These are phyloP conservation scores for Hymenoscyphus scutula DNA, from an alignment of 2,329 filamentous ascomycete genomes.

Conservation along the genomic window DNA sequence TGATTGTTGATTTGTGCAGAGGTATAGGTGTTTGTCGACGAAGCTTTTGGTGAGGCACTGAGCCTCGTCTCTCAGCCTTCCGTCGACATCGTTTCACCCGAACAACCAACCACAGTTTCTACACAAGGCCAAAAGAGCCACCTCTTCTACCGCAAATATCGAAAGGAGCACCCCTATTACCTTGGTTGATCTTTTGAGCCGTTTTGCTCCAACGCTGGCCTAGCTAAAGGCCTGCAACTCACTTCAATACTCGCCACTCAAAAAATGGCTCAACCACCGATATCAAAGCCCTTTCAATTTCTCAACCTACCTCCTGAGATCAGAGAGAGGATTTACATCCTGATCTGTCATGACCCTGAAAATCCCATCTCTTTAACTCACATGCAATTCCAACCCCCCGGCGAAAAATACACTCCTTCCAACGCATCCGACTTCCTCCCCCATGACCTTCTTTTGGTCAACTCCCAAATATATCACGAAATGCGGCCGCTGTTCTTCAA, in stretches of 20 bases:
- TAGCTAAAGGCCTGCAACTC: background rate
- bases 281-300: conserved; percentile 24
- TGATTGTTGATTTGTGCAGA: conserved; percentile 15
- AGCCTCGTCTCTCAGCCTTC: conserved; percentile 22
- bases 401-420: background rate
- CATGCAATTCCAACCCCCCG: background rate
- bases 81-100: background rate
- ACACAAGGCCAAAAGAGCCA: background rate
- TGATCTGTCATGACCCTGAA: conserved; percentile 14
- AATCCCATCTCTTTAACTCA: conserved; percentile 7
- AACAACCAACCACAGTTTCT: background rate
- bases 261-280: background rate
- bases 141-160: background rate
- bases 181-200: background rate
- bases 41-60: conserved; percentile 2
- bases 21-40: background rate
- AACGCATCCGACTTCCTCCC: conserved; percentile 17
- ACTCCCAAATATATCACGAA: conserved; percentile 31
- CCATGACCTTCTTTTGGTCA: conserved; percentile 28
- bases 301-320: conserved; percentile 34
- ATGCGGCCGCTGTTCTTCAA: conserved; percentile 29
- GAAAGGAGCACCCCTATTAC: background rate
- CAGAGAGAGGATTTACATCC: conserved; percentile 29
- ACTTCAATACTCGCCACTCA: background rate
- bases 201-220: background rate